Evolutionary conservation across 371 early-diverging fungal species (phyloP).

Genomic region (Mucor lusitanicus): DNA sequence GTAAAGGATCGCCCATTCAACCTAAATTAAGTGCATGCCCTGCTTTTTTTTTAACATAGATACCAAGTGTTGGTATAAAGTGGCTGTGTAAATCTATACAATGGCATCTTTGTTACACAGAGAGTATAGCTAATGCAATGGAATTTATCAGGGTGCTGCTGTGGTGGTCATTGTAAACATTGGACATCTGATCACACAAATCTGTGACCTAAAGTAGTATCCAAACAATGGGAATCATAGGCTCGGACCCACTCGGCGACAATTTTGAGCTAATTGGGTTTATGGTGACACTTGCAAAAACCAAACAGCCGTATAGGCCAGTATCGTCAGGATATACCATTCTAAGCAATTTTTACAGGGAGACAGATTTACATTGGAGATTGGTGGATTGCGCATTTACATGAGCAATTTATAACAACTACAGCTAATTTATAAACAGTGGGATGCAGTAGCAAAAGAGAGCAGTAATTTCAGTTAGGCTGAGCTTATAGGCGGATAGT

Average conservation of each 20-base stretch:
- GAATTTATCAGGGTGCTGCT: too few species aligned
- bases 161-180: neutral
- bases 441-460: too few species aligned
- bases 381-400: too few species aligned
- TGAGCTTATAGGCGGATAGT: too few species aligned
- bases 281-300: neutral
- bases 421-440: too few species aligned
- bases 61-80: neutral
- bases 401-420: neutral
- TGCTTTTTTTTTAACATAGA: neutral
- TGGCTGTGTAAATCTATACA: neutral
- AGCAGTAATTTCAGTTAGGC: too few species aligned
- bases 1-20: neutral
- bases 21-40: neutral
- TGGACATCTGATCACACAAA: neutral
- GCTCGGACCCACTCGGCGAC: neutral
- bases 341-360: too few species aligned
- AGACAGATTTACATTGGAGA: too few species aligned
- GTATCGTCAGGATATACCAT: too few species aligned
- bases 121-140: neutral
- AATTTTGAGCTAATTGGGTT: neutral
- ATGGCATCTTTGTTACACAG: neutral
- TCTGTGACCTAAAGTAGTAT: neutral
- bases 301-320: neutral
- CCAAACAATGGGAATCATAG: neutral